Percentiles rank a stretch among this genome's conserved stretches.
phyloP scores from a whole-genome alignment of 306 rosid genomes.

The Rosa chinensis region DNA sequence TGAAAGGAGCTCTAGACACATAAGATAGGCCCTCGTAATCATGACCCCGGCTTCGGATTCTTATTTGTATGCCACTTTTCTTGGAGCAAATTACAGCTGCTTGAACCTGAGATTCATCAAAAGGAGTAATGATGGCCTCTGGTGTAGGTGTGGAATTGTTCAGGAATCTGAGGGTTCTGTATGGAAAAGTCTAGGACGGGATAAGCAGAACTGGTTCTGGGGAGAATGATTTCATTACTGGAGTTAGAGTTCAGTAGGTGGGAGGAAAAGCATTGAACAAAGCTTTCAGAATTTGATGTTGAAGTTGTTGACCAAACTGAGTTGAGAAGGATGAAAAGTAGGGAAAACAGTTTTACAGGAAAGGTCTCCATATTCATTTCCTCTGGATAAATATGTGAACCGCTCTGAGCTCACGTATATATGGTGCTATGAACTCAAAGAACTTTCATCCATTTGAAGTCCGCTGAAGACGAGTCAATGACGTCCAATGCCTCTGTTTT shows the following conservation, averaged over 20 bases:
- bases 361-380: constrained; percentile 1
- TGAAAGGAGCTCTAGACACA: constrained; percentile 11
- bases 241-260: constrained; percentile 1
- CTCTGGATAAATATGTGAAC: neutral
- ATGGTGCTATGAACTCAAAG: too few species aligned
- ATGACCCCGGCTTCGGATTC: constrained; percentile 35
- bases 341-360: neutral
- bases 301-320: constrained; percentile 14
- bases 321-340: neutral
- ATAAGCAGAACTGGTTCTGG: constrained; percentile 30
- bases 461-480: neutral
- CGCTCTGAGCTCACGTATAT: constrained; percentile 7
- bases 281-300: neutral
- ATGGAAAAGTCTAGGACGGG: constrained; percentile 36
- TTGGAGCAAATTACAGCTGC: constrained; percentile 23
- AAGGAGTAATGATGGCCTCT: constrained; percentile 37
- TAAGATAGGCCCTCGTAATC: constrained; percentile 38
- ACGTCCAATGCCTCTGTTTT: neutral
- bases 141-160: constrained; percentile 41
- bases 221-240: constrained; percentile 1
- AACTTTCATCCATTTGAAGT: neutral
- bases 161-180: constrained; percentile 40
- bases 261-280: constrained; percentile 24
- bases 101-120: constrained; percentile 22
- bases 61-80: neutral